Base-by-base conservation (phyloP, 2,329 filamentous ascomycete genomes). In the Cercospora janseana region DNA sequence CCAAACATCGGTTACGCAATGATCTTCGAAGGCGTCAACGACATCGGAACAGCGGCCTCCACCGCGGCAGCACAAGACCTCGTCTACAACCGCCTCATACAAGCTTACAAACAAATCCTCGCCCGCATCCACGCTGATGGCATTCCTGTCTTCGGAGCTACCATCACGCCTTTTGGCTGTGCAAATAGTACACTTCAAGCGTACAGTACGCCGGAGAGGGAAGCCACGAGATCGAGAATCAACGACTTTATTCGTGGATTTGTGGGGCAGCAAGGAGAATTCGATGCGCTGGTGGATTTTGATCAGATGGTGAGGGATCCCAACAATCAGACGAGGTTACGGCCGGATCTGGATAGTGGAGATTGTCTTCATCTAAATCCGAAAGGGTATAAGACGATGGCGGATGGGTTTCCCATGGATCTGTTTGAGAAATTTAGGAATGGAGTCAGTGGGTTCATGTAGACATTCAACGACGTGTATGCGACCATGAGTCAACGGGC, bases 21-120 rank as follows among this genome's bases (percentile, higher is more conserved):
- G 69, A 73, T 86, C 28, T 87, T 85, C 63, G 80, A 85, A 64
- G 83, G 83, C 15, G 81, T 87, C 21, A 86, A 86, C 60, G 83
- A 87, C 60, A 85, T 87, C 49, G 83, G 83, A 3, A 70, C 66
- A 1, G 76, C 73, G 0, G 67, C 69, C 2, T 60, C 75, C 0
- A 76, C 77, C 16, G 42, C 64, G 0, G 66, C 62, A 0, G 67
- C 72, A 0, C 80, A 83, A 58, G 55, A 58, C 3, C 60, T 65
- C 3, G 69, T 83, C 7, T 79, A 74, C 10, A 73, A 76, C 45
- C 60, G 67, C 2, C 67, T 87, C 2, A 77, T 80, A 27, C 70
- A 71, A n/a, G 79, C 80, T 0, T 86, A 79, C 61, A 67, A 72
- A 49, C 79, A 83, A 56, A 82, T 86, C 24, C 73, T 75, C 2